Evolutionary conservation across 805 yeast genomes (phyloP).

Genomic region (Spathaspora gorwiae): DNA sequence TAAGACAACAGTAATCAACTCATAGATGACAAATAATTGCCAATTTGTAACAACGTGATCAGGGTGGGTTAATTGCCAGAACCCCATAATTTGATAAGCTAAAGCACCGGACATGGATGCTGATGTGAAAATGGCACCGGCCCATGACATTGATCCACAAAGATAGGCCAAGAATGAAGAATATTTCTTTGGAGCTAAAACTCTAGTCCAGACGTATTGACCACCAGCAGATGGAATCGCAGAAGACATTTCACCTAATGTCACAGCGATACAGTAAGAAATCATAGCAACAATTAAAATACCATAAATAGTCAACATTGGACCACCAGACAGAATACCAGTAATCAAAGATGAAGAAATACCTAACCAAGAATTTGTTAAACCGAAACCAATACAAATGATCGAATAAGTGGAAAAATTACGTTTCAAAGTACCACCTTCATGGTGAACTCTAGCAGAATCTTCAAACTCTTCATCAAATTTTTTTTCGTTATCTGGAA

Average conservation of each 20-base stretch:
- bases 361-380: constrained; percentile 43
- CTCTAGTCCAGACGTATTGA: constrained; percentile 40
- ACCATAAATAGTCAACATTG: constrained; percentile 37
- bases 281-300: constrained; percentile 34
- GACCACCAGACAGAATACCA: constrained; percentile 41
- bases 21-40: constrained; percentile 35
- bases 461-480: background rate
- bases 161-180: constrained; percentile 34
- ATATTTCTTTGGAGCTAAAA: constrained; percentile 34
- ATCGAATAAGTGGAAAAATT: constrained; percentile 37
- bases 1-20: constrained; percentile 28
- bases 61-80: constrained; percentile 34
- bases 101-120: constrained; percentile 37
- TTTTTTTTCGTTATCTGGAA: background rate
- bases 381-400: constrained; percentile 37
- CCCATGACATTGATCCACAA: constrained; percentile 40
- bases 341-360: constrained; percentile 37
- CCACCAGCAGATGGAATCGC: constrained; percentile 42
- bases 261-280: constrained; percentile 33
- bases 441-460: background rate
- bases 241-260: constrained; percentile 35
- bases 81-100: constrained; percentile 32
- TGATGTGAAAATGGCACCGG: constrained; percentile 38
- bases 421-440: constrained; percentile 14
- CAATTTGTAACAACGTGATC: constrained; percentile 27